Percentiles rank a stretch among this genome's conserved stretches.
phyloP scores from a whole-genome alignment of 352 stramenopile genomes.

The Phytopythium helicoides region DNA sequence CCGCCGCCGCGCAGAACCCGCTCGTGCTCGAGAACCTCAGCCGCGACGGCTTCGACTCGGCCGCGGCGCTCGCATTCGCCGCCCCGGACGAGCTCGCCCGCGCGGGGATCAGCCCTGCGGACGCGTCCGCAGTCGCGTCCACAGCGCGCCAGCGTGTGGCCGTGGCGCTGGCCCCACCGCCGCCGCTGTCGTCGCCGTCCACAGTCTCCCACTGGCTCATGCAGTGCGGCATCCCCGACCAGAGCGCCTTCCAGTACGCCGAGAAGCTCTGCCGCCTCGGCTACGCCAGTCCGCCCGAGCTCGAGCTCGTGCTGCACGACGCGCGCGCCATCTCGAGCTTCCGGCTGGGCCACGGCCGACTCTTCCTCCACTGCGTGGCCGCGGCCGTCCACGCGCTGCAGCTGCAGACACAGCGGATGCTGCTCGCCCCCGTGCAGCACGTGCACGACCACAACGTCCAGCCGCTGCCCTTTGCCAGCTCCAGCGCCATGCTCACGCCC shows the following conservation, averaged over 20 bases:
- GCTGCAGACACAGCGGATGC: slow-evolving; percentile 4
- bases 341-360: slow-evolving; percentile 40
- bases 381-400: slow-evolving; percentile 23
- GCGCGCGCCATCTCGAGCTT: slow-evolving; percentile 40
- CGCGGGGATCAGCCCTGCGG: slow-evolving; percentile 33
- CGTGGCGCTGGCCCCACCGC: slow-evolving; percentile 34
- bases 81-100: slow-evolving; percentile 42
- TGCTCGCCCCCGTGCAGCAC: slow-evolving; percentile 25
- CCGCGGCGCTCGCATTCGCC: slow-evolving; percentile 50
- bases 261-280: slow-evolving; percentile 54
- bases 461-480: slow-evolving; percentile 12
- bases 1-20: slow-evolving; percentile 30
- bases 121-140: slow-evolving; percentile 49
- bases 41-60: slow-evolving; percentile 62
- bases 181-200: slow-evolving; percentile 26
- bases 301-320: slow-evolving; percentile 59
- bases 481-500: slow-evolving; percentile 45
- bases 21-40: slow-evolving; percentile 29
- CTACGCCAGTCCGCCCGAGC: slow-evolving; percentile 52
- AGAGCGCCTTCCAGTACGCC: slow-evolving; percentile 47
- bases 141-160: slow-evolving; percentile 45
- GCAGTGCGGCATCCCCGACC: slow-evolving; percentile 47
- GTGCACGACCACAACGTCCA: neutral
- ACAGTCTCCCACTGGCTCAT: slow-evolving; percentile 66
- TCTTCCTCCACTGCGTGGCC: slow-evolving; percentile 44